Base-by-base conservation (phyloP, 768 basidiomycete species). In the Rubroboletus pulcherrimus region DNA sequence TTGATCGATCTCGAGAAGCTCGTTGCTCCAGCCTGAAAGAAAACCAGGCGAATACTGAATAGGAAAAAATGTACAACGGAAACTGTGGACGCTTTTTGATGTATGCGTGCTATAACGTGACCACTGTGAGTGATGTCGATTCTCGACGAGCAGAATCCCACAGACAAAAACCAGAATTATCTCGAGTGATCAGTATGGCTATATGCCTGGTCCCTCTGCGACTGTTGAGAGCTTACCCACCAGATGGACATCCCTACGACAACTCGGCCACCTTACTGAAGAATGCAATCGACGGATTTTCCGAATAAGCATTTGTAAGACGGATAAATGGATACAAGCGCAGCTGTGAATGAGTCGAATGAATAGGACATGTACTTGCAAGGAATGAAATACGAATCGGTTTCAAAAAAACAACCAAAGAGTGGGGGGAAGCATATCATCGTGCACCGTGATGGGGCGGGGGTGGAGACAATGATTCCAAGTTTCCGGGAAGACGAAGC, bases 1-100 rank as follows among this genome's bases (percentile, higher is more conserved):
- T 66, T 79, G 37, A 77, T 92, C 3, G 81, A 87, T 68, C 71
- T 93, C 46, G 65, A 66, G 50, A 75, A 69, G 59, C 65, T 77
- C 1, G 65, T 71, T 15, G 0, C 62, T 15, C 47, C 50, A 7
- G 41, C 43, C 17, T 62, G 49, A 56, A 43, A 40, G 33, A 9
- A 5, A 34, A 19, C 10, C 15, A 33, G 35, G 29, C 10, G 19
- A 19, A 24, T 24, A 39, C 15, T 19, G n/a, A 39, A 38, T 12
- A 1, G 12, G 7, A 30, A 35, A 33, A 39, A 15, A 39, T 49
- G 33, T 40, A 30, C 33, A 40, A 24, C 10, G 47, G 29, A 17
- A 38, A 11, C 15, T 11, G 7, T 21, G 4, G 12, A 15, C 33
- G n/a, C 33, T 37, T 26, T 10, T 31, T n/a, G 29, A 17, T 11